These are phyloP conservation scores for Ampelocalamus luodianensis DNA, from an alignment of 176 grass and related monocot species.

Conservation along the genomic window DNA sequence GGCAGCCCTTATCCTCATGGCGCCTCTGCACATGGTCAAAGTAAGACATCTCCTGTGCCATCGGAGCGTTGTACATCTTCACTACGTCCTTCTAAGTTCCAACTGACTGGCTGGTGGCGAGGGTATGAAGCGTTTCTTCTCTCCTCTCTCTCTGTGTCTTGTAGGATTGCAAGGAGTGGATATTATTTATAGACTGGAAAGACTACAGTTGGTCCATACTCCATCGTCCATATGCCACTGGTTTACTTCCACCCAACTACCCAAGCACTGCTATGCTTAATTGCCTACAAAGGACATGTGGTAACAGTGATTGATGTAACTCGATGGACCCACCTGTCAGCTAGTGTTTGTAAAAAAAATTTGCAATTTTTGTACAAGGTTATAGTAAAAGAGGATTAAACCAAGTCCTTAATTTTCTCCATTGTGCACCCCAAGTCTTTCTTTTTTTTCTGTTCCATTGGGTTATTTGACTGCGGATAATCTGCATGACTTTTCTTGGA, in stretches of 20 bases:
- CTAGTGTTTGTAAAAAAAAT: not conserved
- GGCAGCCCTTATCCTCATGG: constrained; percentile 68
- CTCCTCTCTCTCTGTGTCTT: not conserved
- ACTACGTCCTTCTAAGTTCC: not conserved
- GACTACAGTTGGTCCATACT: too few relatives aligned
- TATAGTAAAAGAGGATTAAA: not conserved
- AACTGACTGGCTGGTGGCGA: not conserved
- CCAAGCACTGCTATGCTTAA: not conserved
- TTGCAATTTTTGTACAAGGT: not conserved
- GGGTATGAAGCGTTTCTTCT: not conserved
- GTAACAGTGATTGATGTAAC: not conserved
- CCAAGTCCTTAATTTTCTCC: not conserved
- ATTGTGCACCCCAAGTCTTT: not conserved
- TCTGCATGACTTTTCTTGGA: not conserved
- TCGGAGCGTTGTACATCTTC: constrained; percentile 57
- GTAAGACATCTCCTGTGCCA: constrained; percentile 62
- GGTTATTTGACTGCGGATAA: not conserved
- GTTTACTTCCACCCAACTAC: not conserved
- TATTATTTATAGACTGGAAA: constrained; percentile 28
- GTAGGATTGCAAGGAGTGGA: constrained; percentile 13
- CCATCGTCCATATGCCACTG: not conserved
- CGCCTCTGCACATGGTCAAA: constrained; percentile 63
- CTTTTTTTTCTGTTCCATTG: not conserved
- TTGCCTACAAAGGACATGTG: not conserved
- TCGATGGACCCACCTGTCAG: not conserved